Evolutionary conservation across 148 eudicot genomes (phyloP).

Genomic region (Rhododendron kiyosumense): DNA sequence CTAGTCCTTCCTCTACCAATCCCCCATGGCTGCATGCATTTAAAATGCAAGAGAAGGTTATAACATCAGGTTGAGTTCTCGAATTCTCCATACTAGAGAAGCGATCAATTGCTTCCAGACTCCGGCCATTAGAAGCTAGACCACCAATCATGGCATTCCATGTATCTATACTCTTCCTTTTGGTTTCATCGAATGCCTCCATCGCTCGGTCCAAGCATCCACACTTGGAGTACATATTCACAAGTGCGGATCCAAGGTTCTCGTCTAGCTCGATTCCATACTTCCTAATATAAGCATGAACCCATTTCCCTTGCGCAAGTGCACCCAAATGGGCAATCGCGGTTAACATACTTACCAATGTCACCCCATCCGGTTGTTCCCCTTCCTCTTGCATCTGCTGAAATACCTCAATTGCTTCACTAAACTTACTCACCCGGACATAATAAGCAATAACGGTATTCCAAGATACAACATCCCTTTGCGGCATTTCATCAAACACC

Average conservation of each 20-base stretch:
- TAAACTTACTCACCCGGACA: slow-evolving; percentile 6
- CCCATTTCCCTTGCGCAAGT: slow-evolving; percentile 19
- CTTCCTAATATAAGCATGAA: slow-evolving; percentile 18
- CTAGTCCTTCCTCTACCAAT: slow-evolving; percentile 7
- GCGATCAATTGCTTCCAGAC: slow-evolving; percentile 13
- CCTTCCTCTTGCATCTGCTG: slow-evolving; percentile 10
- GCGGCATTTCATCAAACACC: slow-evolving; percentile 8
- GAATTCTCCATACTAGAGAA: slow-evolving; percentile 7
- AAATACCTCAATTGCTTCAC: slow-evolving; percentile 9
- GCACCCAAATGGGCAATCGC: slow-evolving; percentile 18
- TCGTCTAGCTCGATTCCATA: slow-evolving; percentile 8
- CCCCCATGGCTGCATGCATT: slow-evolving; percentile 24
- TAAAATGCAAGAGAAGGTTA: slow-evolving; percentile 16
- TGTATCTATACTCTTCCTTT: slow-evolving; percentile 9
- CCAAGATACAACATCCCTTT: slow-evolving; percentile 21
- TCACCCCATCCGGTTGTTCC: background rate
- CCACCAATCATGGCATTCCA: slow-evolving; percentile 24
- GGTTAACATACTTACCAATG: slow-evolving; percentile 8
- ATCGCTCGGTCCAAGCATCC: slow-evolving; percentile 16
- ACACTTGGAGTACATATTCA: slow-evolving; percentile 23
- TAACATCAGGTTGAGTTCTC: background rate
- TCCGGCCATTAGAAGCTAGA: slow-evolving; percentile 8
- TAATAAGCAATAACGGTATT: slow-evolving; percentile 14
- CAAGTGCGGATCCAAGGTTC: slow-evolving; percentile 17
- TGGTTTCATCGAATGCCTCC: slow-evolving; percentile 11